A percentile compares a stretch with the other conserved stretches of the same genome.
These are phyloP conservation scores for Vitis hybrid DNA, from an alignment of 177 flowering plant species.

Conservation along the genomic window DNA sequence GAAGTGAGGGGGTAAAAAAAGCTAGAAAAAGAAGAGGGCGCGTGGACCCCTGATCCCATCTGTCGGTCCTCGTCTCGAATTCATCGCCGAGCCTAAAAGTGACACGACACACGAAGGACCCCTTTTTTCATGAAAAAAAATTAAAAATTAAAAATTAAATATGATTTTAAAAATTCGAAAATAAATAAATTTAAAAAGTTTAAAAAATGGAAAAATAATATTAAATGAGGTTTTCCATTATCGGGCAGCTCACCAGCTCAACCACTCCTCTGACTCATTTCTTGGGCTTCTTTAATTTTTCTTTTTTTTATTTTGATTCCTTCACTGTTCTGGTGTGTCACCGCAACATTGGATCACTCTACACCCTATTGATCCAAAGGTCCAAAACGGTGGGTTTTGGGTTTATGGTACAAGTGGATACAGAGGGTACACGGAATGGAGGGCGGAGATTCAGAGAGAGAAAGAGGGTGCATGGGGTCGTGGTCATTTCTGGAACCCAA, in stretches of 20 bases:
- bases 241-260: constrained; percentile 52
- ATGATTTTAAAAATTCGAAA: background rate
- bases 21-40: constrained; percentile 11
- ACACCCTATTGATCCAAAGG: constrained; percentile 17
- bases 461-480: constrained; percentile 33
- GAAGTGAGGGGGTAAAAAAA: constrained; percentile 14
- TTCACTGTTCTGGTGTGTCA: background rate
- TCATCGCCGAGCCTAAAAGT: constrained; percentile 26
- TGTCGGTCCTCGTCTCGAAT: constrained; percentile 46
- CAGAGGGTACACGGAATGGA: constrained; percentile 18
- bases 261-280: constrained; percentile 56
- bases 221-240: constrained; percentile 26
- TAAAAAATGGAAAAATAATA: constrained; percentile 3
- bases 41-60: constrained; percentile 27
- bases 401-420: background rate
- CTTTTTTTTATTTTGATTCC: constrained; percentile 18
- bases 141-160: background rate
- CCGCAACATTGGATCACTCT: background rate
- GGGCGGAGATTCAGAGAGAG: constrained; percentile 11
- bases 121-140: background rate
- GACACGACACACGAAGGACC: constrained; percentile 38
- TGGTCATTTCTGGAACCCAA: constrained; percentile 47
- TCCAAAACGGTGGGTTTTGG: constrained; percentile 13
- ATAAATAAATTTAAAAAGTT: background rate
- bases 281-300: constrained; percentile 14